Conservation (phyloP, 169 alveolate species). For the Theileria sp. region DNA sequence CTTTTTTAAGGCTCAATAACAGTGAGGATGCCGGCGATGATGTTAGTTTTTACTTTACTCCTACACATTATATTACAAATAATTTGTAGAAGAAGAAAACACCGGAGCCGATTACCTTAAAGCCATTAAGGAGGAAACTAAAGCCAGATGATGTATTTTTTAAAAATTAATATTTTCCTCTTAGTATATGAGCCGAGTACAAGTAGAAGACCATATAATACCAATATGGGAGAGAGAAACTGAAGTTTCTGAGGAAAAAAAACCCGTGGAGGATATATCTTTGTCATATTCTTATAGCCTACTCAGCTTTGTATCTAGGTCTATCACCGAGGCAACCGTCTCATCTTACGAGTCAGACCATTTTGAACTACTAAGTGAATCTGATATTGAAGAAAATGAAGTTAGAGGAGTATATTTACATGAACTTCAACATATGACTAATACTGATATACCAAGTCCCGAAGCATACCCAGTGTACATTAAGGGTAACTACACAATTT, state of each 20-base stretch:
- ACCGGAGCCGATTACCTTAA: constrained; percentile 26
- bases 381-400: constrained; percentile 46
- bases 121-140: constrained; percentile 38
- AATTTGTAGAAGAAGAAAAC: constrained; percentile 5
- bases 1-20: neutral
- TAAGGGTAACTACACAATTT: constrained; percentile 3
- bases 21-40: neutral
- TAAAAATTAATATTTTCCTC: neutral
- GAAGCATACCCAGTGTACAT: constrained; percentile 41
- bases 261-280: constrained; percentile 18
- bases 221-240: constrained; percentile 49
- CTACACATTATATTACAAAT: neutral
- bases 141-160: constrained; percentile 37
- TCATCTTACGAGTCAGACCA: constrained; percentile 50
- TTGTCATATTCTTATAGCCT: constrained; percentile 48
- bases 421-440: constrained; percentile 16
- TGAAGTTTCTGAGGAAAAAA: constrained; percentile 7
- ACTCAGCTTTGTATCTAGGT: constrained; percentile 29
- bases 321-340: constrained; percentile 40
- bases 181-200: constrained; percentile 54
- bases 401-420: constrained; percentile 50
- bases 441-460: constrained; percentile 36
- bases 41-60: neutral
- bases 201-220: constrained; percentile 50
- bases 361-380: constrained; percentile 37